phyloP scores from a whole-genome alignment of 192 early-diverging fungal genomes.

The Lobulomyces angularis region DNA sequence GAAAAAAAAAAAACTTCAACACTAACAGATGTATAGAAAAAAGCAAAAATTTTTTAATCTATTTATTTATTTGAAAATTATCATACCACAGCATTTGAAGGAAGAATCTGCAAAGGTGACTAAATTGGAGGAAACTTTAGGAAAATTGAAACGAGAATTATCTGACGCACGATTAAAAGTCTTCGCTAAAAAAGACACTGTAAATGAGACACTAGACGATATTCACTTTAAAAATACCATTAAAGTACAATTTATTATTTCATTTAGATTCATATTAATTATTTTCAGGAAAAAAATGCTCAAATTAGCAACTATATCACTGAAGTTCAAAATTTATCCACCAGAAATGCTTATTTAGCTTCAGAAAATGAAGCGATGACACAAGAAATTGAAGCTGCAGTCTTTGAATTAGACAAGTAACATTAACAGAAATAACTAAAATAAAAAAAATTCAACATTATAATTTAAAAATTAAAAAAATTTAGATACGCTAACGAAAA shows the following conservation, averaged over 20 bases:
- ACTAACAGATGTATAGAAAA: constrained; percentile 18
- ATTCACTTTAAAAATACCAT: too few species aligned
- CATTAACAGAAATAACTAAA: constrained; percentile 2
- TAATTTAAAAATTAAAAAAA: background rate
- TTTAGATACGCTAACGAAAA: constrained; percentile 24
- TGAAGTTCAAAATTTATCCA: constrained; percentile 28
- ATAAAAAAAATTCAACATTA: background rate
- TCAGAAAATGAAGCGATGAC: constrained; percentile 28
- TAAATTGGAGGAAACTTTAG: too few species aligned
- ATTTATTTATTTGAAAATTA: too few species aligned
- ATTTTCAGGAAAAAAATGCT: constrained; percentile 37
- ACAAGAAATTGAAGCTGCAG: constrained; percentile 36
- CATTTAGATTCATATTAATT: too few species aligned
- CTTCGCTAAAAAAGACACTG: too few species aligned
- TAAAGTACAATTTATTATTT: too few species aligned
- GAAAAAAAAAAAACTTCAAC: constrained; percentile 18
- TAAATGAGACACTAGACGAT: too few species aligned
- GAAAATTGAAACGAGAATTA: too few species aligned
- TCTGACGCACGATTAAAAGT: too few species aligned
- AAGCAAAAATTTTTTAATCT: too few species aligned
- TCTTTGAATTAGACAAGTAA: constrained; percentile 35
- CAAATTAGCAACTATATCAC: constrained; percentile 30
- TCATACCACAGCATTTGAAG: too few species aligned
- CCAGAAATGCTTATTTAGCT: constrained; percentile 21
- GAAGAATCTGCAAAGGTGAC: too few species aligned